phyloP scores from a whole-genome alignment of 768 basidiomycete species.

The Pleurotus tuber-regium region DNA sequence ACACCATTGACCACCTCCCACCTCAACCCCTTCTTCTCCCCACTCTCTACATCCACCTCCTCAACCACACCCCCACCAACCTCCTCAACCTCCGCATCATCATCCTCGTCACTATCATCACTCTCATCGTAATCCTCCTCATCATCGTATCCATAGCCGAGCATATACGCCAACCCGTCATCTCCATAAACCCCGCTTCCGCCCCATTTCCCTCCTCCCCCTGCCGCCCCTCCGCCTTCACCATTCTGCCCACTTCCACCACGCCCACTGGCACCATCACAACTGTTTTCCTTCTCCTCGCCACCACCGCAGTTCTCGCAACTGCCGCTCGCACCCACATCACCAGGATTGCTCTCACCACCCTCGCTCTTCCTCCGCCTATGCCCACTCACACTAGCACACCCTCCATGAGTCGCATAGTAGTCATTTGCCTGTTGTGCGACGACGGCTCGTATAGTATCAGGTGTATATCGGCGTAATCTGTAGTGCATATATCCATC shows the following conservation, averaged over 20 bases:
- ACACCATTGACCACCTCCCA: background rate
- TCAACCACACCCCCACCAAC: background rate
- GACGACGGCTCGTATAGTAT: slow-evolving; percentile 14
- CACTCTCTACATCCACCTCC: background rate
- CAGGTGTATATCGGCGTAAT: slow-evolving; percentile 12
- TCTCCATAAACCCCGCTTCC: background rate
- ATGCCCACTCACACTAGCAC: background rate
- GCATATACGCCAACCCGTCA: slow-evolving; percentile 7
- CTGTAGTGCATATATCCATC: too few species aligned
- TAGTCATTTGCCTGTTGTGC: slow-evolving; percentile 14
- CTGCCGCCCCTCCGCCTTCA: too few species aligned
- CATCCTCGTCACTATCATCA: slow-evolving; percentile 10
- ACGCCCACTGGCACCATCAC: background rate
- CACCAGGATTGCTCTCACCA: background rate
- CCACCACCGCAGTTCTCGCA: background rate
- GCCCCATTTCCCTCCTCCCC: background rate
- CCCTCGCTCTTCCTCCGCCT: background rate
- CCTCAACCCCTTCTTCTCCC: background rate
- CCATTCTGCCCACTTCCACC: background rate
- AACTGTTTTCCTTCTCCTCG: background rate
- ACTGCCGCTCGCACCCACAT: too few species aligned
- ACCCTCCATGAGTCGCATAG: background rate
- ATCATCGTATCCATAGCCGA: background rate
- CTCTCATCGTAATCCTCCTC: slow-evolving; percentile 8
- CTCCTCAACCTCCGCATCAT: background rate